Conservation (phyloP, 768 basidiomycete genomes). For the Rhodotorula babjevae region DNA sequence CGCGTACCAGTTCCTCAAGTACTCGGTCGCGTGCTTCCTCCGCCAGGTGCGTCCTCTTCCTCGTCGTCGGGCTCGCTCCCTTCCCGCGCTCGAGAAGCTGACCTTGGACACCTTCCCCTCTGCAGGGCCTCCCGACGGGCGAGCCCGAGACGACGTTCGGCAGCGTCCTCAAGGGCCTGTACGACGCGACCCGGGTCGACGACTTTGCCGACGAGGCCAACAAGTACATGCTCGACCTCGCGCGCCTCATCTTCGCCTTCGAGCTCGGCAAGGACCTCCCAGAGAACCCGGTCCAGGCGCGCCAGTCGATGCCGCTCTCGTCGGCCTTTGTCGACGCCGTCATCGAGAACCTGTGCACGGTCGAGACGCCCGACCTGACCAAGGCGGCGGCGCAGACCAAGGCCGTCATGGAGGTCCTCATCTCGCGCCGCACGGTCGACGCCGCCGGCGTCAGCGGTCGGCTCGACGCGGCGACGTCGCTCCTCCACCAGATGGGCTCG, state of each 20-base stretch:
- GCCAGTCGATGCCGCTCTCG: constrained; percentile 42
- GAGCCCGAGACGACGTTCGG: constrained; percentile 72
- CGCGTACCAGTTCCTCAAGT: constrained; percentile 57
- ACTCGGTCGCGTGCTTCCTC: constrained; percentile 64
- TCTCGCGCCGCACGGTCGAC: constrained; percentile 53
- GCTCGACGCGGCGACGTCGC: constrained; percentile 48
- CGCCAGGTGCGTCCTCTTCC: constrained; percentile 58
- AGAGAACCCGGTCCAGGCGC: constrained; percentile 42
- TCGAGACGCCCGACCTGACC: constrained; percentile 35
- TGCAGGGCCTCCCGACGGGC: constrained; percentile 64
- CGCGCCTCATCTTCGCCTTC: constrained; percentile 64
- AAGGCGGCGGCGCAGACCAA: constrained; percentile 37
- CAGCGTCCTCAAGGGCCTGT: constrained; percentile 66
- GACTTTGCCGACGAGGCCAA: constrained; percentile 68
- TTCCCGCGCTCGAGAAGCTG: not conserved
- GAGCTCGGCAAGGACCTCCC: constrained; percentile 57
- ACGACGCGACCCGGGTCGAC: constrained; percentile 66
- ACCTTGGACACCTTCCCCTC: not conserved
- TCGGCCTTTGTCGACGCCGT: constrained; percentile 63
- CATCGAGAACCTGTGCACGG: constrained; percentile 62
- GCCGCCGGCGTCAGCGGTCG: not conserved
- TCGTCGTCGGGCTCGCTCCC: too few relatives aligned
- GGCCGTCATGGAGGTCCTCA: constrained; percentile 59
- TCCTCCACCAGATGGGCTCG: constrained; percentile 74
- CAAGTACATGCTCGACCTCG: constrained; percentile 64